phyloP scores from a whole-genome alignment of 768 basidiomycete genomes.

The Mycena crocata region DNA sequence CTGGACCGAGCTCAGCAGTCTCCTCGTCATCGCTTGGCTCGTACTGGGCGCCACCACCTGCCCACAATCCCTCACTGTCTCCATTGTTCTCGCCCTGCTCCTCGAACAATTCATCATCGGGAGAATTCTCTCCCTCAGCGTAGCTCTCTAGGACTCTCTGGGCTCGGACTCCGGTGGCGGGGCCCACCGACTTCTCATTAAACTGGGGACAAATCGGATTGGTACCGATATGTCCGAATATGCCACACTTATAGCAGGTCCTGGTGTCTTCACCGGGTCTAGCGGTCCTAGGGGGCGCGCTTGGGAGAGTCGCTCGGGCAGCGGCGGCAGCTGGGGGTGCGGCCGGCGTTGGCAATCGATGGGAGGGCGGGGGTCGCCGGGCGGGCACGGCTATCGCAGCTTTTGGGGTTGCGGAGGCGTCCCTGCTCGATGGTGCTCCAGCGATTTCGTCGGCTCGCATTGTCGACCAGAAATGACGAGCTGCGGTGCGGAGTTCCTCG shows the following conservation, averaged over 20 bases:
- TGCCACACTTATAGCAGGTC: not conserved
- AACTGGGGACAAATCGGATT: not conserved
- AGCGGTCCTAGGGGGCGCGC: too few relatives aligned
- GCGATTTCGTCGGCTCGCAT: not conserved
- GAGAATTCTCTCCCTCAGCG: not conserved
- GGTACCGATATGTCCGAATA: not conserved
- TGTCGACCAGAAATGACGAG: not conserved
- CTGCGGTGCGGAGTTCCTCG: not conserved
- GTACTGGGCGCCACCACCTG: not conserved
- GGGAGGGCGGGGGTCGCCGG: too few relatives aligned
- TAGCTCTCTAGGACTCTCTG: not conserved
- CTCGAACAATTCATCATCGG: not conserved
- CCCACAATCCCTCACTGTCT: not conserved
- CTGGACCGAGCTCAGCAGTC: not conserved
- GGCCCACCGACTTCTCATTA: not conserved
- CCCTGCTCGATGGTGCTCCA: not conserved
- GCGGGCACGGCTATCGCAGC: too few relatives aligned
- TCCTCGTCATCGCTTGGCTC: not conserved
- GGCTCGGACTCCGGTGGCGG: not conserved
- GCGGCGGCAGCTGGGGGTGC: too few relatives aligned
- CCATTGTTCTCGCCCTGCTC: not conserved
- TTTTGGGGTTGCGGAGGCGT: too few relatives aligned
- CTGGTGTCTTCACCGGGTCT: not conserved
- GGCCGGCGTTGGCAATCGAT: too few relatives aligned
- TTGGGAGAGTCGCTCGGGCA: too few relatives aligned